Percentiles rank a stretch among this genome's conserved stretches.
Conservation (phyloP, 78 protist genomes). For the Parvularia atlantis region DNA sequence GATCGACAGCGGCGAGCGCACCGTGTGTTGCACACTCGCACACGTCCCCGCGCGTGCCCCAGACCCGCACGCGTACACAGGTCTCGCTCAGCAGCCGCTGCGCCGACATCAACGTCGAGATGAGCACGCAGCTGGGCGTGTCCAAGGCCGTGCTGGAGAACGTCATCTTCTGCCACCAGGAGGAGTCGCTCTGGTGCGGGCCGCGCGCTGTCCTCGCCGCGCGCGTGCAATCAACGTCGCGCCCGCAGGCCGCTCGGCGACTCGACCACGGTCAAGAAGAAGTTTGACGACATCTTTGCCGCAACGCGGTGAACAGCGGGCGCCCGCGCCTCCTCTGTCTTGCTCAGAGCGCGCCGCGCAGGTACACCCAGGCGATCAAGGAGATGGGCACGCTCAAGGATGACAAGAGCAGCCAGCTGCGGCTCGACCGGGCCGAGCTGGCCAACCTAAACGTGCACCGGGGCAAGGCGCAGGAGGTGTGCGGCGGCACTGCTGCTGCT, state of each 20-base stretch:
- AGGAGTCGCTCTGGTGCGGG: slow-evolving; percentile 87
- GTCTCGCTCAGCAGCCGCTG: slow-evolving; percentile 20
- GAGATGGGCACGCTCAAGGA: neutral
- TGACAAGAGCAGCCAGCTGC: no score
- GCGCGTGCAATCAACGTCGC: neutral
- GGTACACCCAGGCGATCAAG: slow-evolving; percentile 11
- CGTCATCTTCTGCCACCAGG: slow-evolving; percentile 98
- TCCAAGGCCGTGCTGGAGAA: slow-evolving; percentile 81
- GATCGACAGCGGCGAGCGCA: no score
- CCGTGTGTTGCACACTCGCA: no score
- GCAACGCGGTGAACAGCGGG: slow-evolving; percentile 38
- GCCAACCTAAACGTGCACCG: no score
- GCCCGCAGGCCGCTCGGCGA: slow-evolving; percentile 58
- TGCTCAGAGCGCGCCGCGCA: neutral
- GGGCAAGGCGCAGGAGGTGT: no score
- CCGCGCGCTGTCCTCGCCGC: no score
- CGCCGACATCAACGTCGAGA: slow-evolving; percentile 58
- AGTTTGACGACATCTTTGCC: slow-evolving; percentile 92
- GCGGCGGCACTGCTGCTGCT: no score
- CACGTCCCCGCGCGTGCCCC: no score
- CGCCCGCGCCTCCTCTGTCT: neutral
- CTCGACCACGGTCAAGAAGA: slow-evolving; percentile 60
- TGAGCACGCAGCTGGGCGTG: slow-evolving; percentile 82
- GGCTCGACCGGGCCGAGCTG: no score
- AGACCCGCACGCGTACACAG: no score